Evolutionary conservation across 345 rosid genomes (phyloP).

Genomic region (Acer campestre): DNA sequence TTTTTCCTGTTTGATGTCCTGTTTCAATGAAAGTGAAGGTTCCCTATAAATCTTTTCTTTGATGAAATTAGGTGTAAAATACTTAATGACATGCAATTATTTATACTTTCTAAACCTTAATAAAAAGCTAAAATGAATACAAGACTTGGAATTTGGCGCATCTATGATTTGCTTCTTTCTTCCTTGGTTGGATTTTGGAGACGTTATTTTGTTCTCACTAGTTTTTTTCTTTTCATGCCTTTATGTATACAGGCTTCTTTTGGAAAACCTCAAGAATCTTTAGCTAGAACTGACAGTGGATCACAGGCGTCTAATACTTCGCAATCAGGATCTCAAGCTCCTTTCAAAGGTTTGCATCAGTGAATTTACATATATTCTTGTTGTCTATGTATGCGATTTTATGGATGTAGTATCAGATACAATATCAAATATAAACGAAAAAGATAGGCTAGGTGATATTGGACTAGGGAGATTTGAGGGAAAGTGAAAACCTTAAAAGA

Average conservation of each 20-base stretch:
- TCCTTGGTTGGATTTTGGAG: background rate
- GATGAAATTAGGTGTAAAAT: background rate
- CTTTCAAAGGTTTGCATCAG: constrained; percentile 58
- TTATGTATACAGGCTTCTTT: constrained; percentile 55
- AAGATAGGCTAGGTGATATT: too few relatives aligned
- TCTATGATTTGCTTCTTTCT: background rate
- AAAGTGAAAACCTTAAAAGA: too few relatives aligned
- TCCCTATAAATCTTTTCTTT: background rate
- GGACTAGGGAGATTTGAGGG: too few relatives aligned
- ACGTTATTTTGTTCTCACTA: background rate
- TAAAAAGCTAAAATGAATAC: background rate
- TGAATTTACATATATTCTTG: background rate
- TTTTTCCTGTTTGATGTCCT: background rate
- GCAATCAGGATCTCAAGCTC: constrained; percentile 53
- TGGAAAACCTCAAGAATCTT: constrained; percentile 55
- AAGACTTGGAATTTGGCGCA: background rate
- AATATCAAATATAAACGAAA: too few relatives aligned
- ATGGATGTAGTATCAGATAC: background rate
- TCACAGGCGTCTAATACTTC: constrained; percentile 50
- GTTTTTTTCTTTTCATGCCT: constrained; percentile 18
- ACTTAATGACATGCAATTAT: background rate
- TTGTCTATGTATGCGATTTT: background rate
- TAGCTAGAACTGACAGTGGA: constrained; percentile 51
- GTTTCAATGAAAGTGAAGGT: background rate
- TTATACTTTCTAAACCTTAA: background rate